Conservation (phyloP, 495 filamentous ascomycete genomes). For the Penicillium fimorum region DNA sequence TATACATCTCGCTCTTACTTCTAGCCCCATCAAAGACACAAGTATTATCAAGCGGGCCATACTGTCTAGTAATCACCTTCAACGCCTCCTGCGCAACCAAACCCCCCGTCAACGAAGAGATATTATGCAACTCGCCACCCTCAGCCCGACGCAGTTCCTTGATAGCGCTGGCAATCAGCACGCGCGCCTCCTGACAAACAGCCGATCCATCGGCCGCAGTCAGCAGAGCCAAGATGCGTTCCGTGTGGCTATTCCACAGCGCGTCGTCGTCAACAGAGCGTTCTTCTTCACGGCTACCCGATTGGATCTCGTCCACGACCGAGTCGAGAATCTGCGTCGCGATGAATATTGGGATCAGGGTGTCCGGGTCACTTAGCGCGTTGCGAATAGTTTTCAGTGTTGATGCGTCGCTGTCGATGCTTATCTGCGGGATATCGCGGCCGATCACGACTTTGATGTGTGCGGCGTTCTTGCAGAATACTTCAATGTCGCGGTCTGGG, state of each 20-base stretch:
- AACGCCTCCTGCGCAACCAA: slow-evolving; percentile 94
- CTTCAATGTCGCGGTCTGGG: slow-evolving; percentile 75
- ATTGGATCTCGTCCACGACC: slow-evolving; percentile 45
- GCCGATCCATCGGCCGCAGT: slow-evolving; percentile 50
- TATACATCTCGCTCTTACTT: slow-evolving; percentile 70
- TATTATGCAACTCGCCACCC: slow-evolving; percentile 90
- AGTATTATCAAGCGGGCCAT: slow-evolving; percentile 90
- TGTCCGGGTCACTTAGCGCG: slow-evolving; percentile 45
- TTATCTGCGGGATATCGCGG: slow-evolving; percentile 48
- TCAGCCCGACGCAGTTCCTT: slow-evolving; percentile 71
- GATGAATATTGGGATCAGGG: slow-evolving; percentile 75
- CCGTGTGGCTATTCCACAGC: slow-evolving; percentile 42
- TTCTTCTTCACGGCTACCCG: slow-evolving; percentile 12
- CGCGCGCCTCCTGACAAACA: slow-evolving; percentile 32
- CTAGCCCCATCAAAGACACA: slow-evolving; percentile 88
- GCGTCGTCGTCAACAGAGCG: slow-evolving; percentile 36
- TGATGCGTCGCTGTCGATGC: slow-evolving; percentile 28
- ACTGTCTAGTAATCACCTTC: slow-evolving; percentile 95
- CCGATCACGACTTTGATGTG: slow-evolving; percentile 85
- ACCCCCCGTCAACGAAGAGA: slow-evolving; percentile 84
- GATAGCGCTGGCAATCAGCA: slow-evolving; percentile 52
- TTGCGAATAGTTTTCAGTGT: slow-evolving; percentile 36
- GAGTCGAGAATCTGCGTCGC: slow-evolving; percentile 66
- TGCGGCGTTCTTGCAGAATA: slow-evolving; percentile 93
- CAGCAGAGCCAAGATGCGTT: slow-evolving; percentile 41